A percentile compares a stretch with the other conserved stretches of the same genome.
Evolutionary conservation across 768 basidiomycete species (phyloP).

Genomic region (Boletus bicolor): DNA sequence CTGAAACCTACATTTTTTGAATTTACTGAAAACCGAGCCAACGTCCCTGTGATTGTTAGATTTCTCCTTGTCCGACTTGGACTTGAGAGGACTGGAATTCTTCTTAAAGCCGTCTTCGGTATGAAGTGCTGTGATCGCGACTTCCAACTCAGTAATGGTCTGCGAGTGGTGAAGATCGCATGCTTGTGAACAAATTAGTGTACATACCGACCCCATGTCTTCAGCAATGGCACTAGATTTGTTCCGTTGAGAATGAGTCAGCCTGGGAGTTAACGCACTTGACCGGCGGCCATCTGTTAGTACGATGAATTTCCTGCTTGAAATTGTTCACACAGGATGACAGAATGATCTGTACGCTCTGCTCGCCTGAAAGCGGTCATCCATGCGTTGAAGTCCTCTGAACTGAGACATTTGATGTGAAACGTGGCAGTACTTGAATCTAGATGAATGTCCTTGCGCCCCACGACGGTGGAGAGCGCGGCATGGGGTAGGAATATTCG

Average conservation of each 20-base stretch:
- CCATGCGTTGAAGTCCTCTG: slow-evolving; percentile 71
- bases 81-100: slow-evolving; percentile 26
- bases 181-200: slow-evolving; percentile 1
- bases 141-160: slow-evolving; percentile 61
- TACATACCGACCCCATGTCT: slow-evolving; percentile 62
- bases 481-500: slow-evolving; percentile 63
- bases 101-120: slow-evolving; percentile 40
- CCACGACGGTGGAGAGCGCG: slow-evolving; percentile 72
- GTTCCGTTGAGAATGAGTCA: slow-evolving; percentile 44
- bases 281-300: slow-evolving; percentile 37
- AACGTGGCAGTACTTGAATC: slow-evolving; percentile 76
- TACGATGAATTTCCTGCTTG: slow-evolving; percentile 56
- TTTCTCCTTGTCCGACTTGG: slow-evolving; percentile 48
- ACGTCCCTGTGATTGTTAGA: slow-evolving; percentile 31
- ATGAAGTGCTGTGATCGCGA: slow-evolving; percentile 43
- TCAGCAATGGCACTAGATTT: slow-evolving; percentile 55
- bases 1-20: slow-evolving; percentile 52
- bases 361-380: slow-evolving; percentile 69
- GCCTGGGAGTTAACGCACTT: slow-evolving; percentile 36
- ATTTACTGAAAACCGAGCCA: slow-evolving; percentile 49
- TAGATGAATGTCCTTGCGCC: slow-evolving; percentile 76
- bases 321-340: slow-evolving; percentile 18
- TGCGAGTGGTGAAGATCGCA: slow-evolving; percentile 25
- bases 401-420: slow-evolving; percentile 74
- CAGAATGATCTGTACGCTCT: background rate